These are phyloP conservation scores for Protostelium mycophagum DNA, from an alignment of 78 protist genomes.

Conservation along the genomic window DNA sequence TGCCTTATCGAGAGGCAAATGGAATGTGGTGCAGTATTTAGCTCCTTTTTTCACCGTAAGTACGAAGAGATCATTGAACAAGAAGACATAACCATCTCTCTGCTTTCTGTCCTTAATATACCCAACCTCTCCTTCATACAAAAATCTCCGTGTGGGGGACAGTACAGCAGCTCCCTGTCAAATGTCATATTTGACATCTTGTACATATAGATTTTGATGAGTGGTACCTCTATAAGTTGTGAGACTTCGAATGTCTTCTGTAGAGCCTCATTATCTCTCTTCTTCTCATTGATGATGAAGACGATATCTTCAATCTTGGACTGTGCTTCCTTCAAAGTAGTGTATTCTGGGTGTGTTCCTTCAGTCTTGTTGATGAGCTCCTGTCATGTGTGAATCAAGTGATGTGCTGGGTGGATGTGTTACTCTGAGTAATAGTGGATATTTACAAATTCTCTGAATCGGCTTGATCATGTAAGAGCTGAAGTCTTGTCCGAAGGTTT, in stretches of 20 bases:
- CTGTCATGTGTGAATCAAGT: not conserved
- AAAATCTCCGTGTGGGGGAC: not conserved
- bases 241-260: slow-evolving; percentile 34
- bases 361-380: not conserved
- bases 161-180: not conserved
- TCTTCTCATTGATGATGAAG: slow-evolving; percentile 38
- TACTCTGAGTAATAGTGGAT: slow-evolving; percentile 34
- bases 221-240: not conserved
- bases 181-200: not conserved
- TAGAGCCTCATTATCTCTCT: slow-evolving; percentile 48
- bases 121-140: not conserved
- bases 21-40: not conserved
- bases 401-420: not conserved
- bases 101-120: slow-evolving; percentile 8
- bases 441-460: slow-evolving; percentile 58
- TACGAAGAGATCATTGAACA: slow-evolving; percentile 42
- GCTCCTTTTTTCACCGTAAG: not conserved
- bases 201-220: too few relatives aligned
- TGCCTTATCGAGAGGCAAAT: not conserved
- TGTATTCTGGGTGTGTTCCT: not conserved
- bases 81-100: slow-evolving; percentile 26
- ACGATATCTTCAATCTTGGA: slow-evolving; percentile 42
- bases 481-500: slow-evolving; percentile 35
- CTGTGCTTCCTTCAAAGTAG: slow-evolving; percentile 27
- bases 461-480: slow-evolving; percentile 51